Evolutionary conservation across 2,329 filamentous ascomycete species (phyloP), one percentile per base, ranked within the genome.

Genomic region (Trichophyton schoenleinii): DNA sequence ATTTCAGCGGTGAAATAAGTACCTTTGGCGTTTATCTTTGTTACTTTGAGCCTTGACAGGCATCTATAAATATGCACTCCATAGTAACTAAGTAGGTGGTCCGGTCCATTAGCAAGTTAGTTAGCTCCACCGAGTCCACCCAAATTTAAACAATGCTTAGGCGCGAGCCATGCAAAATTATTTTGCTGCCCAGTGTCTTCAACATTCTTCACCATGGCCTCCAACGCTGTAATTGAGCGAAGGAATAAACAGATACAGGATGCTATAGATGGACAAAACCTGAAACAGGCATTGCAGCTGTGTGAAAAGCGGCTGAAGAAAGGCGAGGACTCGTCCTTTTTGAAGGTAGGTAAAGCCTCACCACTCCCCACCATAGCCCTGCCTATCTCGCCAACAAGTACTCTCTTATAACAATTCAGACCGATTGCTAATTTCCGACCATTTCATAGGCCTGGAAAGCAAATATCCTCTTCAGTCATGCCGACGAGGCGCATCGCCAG

Each of bases 281-380:
- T 77, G 66, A 79, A 79, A 66, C 77, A 79, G 66, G 78, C 78
- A 5, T 65, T 80, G 60, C 76, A 79, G 66, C 68, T 79, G 20
- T 77, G 78, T 59, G 77, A 79, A 62, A 80, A 79, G 64, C 79
- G 78, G 59, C 76, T 79, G 65, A 81, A 84, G 71, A 85, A 85
- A 66, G 76, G 76, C 38, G 77, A 79, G 65, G 71, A 77, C 61
- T 75, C 74, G 3, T 67, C 70, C 3, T 76, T 76, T 62, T 62
- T 77, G 36, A 73, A 68, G 66, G 75, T 74, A 60, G 64, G 71
- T 66, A 25, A 58, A 55, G 34, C 34, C n/a, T 36, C n/a, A n/a
- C 49, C 13, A n/a, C n/a, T n/a, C 49, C 53, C 31, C 44, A 15
- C 20, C 44, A 36, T 49, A 36, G 20, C 38, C 28, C 46, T 58